A percentile compares a stretch with the other conserved stretches of the same genome.
These are phyloP conservation scores for Sporothrix humicola DNA, from an alignment of 2,329 filamentous ascomycete species.

Conservation along the genomic window DNA sequence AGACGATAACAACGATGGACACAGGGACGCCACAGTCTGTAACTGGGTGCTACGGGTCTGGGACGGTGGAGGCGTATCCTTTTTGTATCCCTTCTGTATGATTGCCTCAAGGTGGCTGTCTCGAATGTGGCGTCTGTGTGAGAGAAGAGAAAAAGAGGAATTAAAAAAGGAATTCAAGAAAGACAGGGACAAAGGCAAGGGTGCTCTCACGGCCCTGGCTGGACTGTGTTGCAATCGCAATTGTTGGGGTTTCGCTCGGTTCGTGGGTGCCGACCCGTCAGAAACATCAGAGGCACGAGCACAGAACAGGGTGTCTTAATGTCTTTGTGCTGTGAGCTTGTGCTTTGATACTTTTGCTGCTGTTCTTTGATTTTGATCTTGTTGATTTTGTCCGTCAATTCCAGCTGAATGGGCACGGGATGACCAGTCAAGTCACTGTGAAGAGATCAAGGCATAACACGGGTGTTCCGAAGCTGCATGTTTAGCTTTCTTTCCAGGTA, in stretches of 20 bases:
- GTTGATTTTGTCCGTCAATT: neutral
- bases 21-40: slow-evolving; percentile 6
- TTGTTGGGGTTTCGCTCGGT: slow-evolving; percentile 2
- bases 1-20: neutral
- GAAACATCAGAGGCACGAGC: neutral
- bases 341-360: no score
- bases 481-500: no score
- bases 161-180: no score
- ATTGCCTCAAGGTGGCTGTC: slow-evolving; percentile 23
- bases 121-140: slow-evolving; percentile 14
- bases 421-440: no score
- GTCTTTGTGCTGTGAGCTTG: no score
- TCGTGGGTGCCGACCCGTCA: neutral
- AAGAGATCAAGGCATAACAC: no score
- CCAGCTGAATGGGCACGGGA: no score
- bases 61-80: neutral
- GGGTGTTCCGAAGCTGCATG: no score
- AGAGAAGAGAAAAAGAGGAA: no score
- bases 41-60: slow-evolving; percentile 5
- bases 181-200: no score
- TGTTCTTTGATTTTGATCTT: no score
- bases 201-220: neutral
- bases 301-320: no score
- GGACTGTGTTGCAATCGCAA: neutral
- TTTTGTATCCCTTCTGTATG: slow-evolving; percentile 2